These are phyloP conservation scores for Diaporthe citriasiana DNA, from an alignment of 2,329 filamentous ascomycete genomes.

Conservation along the genomic window DNA sequence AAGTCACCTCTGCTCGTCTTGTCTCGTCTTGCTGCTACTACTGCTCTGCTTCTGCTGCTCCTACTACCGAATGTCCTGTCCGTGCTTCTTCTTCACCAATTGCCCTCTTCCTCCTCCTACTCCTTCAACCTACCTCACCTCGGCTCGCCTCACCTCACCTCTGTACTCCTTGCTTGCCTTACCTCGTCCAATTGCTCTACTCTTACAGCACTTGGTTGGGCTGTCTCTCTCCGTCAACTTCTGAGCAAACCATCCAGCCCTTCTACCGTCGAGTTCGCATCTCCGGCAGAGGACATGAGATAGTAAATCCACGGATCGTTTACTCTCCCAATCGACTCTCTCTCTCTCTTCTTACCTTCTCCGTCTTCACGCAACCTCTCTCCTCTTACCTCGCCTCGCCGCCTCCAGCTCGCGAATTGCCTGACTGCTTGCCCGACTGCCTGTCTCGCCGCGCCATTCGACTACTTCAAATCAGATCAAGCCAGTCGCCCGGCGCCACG, in stretches of 20 bases:
- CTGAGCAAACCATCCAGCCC: background rate
- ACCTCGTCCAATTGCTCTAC: conserved; percentile 28
- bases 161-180: background rate
- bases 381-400: background rate
- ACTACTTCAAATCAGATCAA: background rate
- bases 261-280: background rate
- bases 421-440: background rate
- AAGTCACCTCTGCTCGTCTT: conserved; percentile 14
- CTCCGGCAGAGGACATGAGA: conserved; percentile 27
- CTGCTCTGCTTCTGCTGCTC: conserved; percentile 6
- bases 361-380: background rate
- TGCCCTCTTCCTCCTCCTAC: conserved; percentile 4
- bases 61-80: conserved; percentile 16
- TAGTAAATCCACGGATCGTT: conserved; percentile 24
- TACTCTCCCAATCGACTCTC: conserved; percentile 15
- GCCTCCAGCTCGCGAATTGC: conserved; percentile 24
- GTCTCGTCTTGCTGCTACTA: conserved; percentile 4
- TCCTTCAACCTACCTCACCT: conserved; percentile 16
- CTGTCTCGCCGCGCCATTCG: conserved; percentile 11
- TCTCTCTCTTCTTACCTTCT: background rate
- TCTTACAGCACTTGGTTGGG: conserved; percentile 12
- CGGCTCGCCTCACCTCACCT: background rate
- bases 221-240: background rate
- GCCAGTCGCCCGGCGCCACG: background rate
- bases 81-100: conserved; percentile 38